These are phyloP conservation scores for Boletus sp. DNA, from an alignment of 1,284 basidiomycete species.

Conservation along the genomic window DNA sequence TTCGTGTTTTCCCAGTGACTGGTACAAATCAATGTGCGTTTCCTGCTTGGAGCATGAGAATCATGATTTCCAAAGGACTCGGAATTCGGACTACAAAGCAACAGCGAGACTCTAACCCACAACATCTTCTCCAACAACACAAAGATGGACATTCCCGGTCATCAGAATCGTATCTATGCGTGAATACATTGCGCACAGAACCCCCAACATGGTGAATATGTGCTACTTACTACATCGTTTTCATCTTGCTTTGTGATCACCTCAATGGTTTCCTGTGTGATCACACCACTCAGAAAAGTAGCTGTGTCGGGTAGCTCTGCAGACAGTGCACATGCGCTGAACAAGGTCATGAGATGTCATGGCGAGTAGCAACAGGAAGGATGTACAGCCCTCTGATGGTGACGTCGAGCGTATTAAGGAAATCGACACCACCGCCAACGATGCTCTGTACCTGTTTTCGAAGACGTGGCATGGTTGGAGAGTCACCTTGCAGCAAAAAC, in stretches of 20 bases:
- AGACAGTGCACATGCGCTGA: conserved; percentile 77
- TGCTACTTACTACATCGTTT: too few relatives aligned
- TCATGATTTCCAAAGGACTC: too few relatives aligned
- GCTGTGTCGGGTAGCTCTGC: conserved; percentile 92
- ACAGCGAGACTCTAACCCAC: too few relatives aligned
- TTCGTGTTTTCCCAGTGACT: too few relatives aligned
- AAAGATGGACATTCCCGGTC: too few relatives aligned
- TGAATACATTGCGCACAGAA: too few relatives aligned
- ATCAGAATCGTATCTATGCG: too few relatives aligned
- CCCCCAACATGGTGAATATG: too few relatives aligned
- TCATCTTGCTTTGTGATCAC: conserved; percentile 94
- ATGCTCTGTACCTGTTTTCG: conserved; percentile 38
- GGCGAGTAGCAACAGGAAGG: neutral
- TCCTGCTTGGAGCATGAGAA: too few relatives aligned
- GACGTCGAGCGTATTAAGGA: conserved; percentile 65
- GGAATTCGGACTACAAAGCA: too few relatives aligned
- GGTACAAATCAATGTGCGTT: too few relatives aligned
- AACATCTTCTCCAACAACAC: too few relatives aligned
- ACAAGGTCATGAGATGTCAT: conserved; percentile 7
- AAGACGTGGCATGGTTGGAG: conserved; percentile 42
- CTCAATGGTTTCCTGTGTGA: conserved; percentile 99
- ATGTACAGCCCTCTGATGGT: conserved; percentile 82
- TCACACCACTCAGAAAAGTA: conserved; percentile 90
- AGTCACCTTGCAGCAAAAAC: conserved; percentile 45
- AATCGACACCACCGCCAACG: conserved; percentile 43